Conservation (phyloP, 2,329 filamentous ascomycete genomes). For the Aphanoascus verrucosus region DNA sequence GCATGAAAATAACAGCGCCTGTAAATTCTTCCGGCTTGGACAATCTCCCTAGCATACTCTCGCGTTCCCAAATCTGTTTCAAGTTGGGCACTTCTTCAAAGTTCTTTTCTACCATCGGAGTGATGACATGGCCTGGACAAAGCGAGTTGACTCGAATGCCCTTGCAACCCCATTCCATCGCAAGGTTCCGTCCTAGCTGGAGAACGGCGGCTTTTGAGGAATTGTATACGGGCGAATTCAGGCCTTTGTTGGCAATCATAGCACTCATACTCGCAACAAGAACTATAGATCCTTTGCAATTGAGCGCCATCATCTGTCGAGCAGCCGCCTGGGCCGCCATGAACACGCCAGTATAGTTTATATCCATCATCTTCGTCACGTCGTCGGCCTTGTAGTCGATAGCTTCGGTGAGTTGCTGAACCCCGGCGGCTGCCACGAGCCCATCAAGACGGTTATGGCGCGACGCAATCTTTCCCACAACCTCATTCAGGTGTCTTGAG, state of each 20-base stretch:
- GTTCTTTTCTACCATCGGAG: constrained; percentile 68
- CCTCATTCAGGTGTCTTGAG: constrained; percentile 25
- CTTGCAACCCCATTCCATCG: constrained; percentile 43
- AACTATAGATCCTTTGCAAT: constrained; percentile 36
- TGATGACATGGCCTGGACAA: constrained; percentile 46
- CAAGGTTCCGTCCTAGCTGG: constrained; percentile 42
- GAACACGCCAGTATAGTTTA: constrained; percentile 44
- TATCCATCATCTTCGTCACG: constrained; percentile 35
- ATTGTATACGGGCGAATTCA: constrained; percentile 40
- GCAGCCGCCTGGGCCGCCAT: constrained; percentile 40
- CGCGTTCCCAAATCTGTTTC: constrained; percentile 33
- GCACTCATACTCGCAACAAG: constrained; percentile 45
- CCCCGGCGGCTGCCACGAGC: constrained; percentile 34
- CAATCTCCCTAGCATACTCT: constrained; percentile 45
- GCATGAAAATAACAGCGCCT: constrained; percentile 56
- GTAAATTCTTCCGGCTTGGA: constrained; percentile 49
- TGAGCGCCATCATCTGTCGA: constrained; percentile 18
- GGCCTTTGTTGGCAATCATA: constrained; percentile 40
- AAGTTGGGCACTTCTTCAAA: constrained; percentile 59
- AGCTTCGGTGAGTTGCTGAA: constrained; percentile 34
- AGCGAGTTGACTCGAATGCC: constrained; percentile 46
- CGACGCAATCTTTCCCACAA: constrained; percentile 11
- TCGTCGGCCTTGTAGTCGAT: constrained; percentile 34
- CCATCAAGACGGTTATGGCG: constrained; percentile 29
- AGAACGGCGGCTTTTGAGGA: constrained; percentile 46